Percentiles rank a stretch among this genome's conserved stretches.
Evolutionary conservation across 257 asterid genomes (phyloP).

Genomic region (Jasminum sambac): DNA sequence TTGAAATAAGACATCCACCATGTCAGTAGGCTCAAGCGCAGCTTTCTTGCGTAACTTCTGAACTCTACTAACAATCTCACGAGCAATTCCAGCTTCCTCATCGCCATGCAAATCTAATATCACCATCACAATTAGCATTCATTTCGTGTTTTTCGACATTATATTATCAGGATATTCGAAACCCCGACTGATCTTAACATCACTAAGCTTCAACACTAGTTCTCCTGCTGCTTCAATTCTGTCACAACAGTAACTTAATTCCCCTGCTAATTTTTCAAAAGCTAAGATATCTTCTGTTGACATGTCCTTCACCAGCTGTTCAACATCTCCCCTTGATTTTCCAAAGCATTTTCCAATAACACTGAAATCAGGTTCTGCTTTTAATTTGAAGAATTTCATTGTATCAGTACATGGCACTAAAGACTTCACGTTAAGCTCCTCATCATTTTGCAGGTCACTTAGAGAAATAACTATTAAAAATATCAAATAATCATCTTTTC

Average conservation of each 20-base stretch:
- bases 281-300: slow-evolving; percentile 78
- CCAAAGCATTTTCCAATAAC: slow-evolving; percentile 85
- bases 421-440: slow-evolving; percentile 89
- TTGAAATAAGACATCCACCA: slow-evolving; percentile 77
- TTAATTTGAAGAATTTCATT: slow-evolving; percentile 71
- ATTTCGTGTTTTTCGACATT: slow-evolving; percentile 67
- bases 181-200: slow-evolving; percentile 78
- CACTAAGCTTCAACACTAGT: slow-evolving; percentile 64
- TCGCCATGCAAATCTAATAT: slow-evolving; percentile 72
- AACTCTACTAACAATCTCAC: slow-evolving; percentile 90
- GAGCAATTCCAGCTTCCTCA: slow-evolving; percentile 87
- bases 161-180: slow-evolving; percentile 66
- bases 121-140: slow-evolving; percentile 96
- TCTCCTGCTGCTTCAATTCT: too few relatives aligned
- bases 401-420: slow-evolving; percentile 81
- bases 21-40: slow-evolving; percentile 89
- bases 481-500: too few relatives aligned
- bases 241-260: slow-evolving; percentile 58
- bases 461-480: too few relatives aligned
- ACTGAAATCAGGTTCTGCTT: slow-evolving; percentile 98
- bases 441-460: too few relatives aligned
- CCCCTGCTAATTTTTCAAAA: slow-evolving; percentile 82
- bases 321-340: slow-evolving; percentile 79
- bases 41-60: slow-evolving; percentile 91
- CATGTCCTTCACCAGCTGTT: slow-evolving; percentile 81